These are phyloP conservation scores for Fraxinus quadrangulata DNA, from an alignment of 257 asterid species.

Conservation along the genomic window DNA sequence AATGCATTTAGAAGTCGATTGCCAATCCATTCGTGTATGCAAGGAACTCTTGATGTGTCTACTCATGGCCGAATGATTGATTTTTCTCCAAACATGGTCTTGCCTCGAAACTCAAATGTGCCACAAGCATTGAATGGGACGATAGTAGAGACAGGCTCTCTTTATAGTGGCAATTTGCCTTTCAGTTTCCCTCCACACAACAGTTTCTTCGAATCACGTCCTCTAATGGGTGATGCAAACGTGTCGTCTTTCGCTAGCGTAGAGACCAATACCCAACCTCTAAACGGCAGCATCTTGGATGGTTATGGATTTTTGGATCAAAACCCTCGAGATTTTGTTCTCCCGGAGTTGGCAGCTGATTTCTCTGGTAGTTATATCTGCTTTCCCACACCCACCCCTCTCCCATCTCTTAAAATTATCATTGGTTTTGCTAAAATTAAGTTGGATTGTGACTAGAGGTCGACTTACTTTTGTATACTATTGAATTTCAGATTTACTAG, in stretches of 20 bases:
- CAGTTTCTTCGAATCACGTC: conserved; percentile 55
- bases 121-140: conserved; percentile 50
- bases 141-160: conserved; percentile 53
- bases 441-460: background rate
- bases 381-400: conserved; percentile 12
- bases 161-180: conserved; percentile 54
- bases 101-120: conserved; percentile 53
- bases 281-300: conserved; percentile 55
- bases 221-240: conserved; percentile 63
- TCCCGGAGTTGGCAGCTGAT: conserved; percentile 59
- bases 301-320: conserved; percentile 62
- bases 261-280: conserved; percentile 59
- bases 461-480: background rate
- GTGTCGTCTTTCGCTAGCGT: conserved; percentile 63
- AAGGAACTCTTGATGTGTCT: conserved; percentile 44
- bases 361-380: conserved; percentile 50
- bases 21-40: conserved; percentile 47
- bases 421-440: background rate
- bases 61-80: conserved; percentile 44
- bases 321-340: conserved; percentile 45
- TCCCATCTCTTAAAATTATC: conserved; percentile 28
- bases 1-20: conserved; percentile 47
- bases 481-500: conserved; percentile 56
- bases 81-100: conserved; percentile 47
- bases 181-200: conserved; percentile 53